Evolutionary conservation across 768 basidiomycete genomes (phyloP).

Genomic region (Serendipita sp.): DNA sequence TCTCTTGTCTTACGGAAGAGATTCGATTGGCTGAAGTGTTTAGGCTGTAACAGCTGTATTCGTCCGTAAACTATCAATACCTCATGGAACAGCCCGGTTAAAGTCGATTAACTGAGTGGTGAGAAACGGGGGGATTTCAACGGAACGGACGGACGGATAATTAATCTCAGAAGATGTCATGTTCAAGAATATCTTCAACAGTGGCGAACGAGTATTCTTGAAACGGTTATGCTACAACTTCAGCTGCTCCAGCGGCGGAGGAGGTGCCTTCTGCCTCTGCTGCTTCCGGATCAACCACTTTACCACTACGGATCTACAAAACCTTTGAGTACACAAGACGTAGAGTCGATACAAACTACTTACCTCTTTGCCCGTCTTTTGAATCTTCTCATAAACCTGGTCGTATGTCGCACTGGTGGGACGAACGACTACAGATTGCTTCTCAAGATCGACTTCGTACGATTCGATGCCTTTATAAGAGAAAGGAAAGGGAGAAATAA

Average conservation of each 20-base stretch:
- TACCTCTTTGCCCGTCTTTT: slow-evolving; percentile 88
- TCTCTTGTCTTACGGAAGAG: background rate
- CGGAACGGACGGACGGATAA: no score
- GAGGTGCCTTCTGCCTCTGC: background rate
- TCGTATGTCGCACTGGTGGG: slow-evolving; percentile 41
- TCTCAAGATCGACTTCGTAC: slow-evolving; percentile 47
- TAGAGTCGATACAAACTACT: slow-evolving; percentile 6
- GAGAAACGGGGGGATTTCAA: no score
- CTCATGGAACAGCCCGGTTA: no score
- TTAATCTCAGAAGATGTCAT: no score
- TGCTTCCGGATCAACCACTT: background rate
- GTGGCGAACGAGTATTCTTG: no score
- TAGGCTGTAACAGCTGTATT: no score
- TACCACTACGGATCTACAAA: background rate
- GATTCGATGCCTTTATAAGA: slow-evolving; percentile 31
- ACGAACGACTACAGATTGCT: slow-evolving; percentile 56
- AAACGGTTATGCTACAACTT: background rate
- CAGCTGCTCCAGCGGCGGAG: background rate
- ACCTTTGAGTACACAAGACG: background rate
- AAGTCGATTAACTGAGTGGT: no score
- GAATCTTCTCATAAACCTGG: slow-evolving; percentile 49
- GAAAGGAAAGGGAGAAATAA: background rate
- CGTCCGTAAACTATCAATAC: no score
- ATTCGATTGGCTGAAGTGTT: background rate
- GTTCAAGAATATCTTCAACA: no score